Conservation (phyloP, 2,329 filamentous ascomycete genomes). For the Fusarium liriodendri region DNA sequence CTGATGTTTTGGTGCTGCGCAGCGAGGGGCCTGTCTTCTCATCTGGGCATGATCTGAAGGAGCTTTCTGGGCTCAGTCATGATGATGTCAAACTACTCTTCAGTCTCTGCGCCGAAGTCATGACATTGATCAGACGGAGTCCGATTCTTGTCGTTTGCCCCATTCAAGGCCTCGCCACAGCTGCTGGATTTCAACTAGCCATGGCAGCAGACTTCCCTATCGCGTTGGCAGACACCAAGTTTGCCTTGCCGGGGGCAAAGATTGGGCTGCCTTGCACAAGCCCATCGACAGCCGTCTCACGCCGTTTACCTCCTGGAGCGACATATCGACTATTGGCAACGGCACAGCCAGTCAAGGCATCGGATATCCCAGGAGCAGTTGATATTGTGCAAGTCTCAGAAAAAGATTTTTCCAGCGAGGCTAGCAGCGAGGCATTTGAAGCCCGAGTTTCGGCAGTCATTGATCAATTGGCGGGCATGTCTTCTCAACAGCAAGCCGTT, state of each 20-base stretch:
- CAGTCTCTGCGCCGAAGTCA: conserved; percentile 36
- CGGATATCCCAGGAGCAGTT: conserved; percentile 25
- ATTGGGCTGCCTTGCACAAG: conserved; percentile 41
- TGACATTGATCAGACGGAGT: conserved; percentile 36
- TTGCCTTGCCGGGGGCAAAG: conserved; percentile 34
- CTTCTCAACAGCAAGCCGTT: conserved; percentile 34
- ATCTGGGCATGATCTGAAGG: conserved; percentile 40
- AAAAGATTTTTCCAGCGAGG: background rate
- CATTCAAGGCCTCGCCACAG: conserved; percentile 38
- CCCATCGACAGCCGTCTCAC: conserved; percentile 36
- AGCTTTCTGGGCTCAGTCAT: conserved; percentile 14
- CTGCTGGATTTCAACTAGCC: conserved; percentile 41
- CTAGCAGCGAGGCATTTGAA: conserved; percentile 15
- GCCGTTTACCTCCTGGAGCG: conserved; percentile 19
- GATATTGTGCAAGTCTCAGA: conserved; percentile 21
- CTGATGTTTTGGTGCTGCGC: conserved; percentile 35
- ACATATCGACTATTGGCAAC: conserved; percentile 36
- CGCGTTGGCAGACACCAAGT: conserved; percentile 27
- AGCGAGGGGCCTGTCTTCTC: conserved; percentile 41
- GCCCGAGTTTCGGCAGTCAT: conserved; percentile 18
- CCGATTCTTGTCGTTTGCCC: conserved; percentile 38
- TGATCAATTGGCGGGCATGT: conserved; percentile 9
- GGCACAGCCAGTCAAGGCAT: conserved; percentile 26
- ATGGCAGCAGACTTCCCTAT: conserved; percentile 40
- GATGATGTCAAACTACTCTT: conserved; percentile 34